These are phyloP conservation scores for Trichoderma sp. DNA, from an alignment of 2,329 filamentous ascomycete genomes.

Conservation along the genomic window DNA sequence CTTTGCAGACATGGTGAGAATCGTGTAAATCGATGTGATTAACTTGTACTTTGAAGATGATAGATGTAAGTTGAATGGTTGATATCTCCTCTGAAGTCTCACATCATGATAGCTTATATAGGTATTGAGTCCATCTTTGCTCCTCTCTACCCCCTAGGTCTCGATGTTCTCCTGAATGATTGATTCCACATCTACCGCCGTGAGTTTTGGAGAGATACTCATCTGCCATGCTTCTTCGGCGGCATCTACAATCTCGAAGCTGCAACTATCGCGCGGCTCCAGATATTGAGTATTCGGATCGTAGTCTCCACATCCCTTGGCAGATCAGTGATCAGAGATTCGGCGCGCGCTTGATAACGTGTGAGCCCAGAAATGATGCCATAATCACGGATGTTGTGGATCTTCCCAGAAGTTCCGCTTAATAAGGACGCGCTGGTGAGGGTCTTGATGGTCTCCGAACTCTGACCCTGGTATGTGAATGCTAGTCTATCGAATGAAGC, in stretches of 20 bases:
- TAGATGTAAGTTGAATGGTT: neutral
- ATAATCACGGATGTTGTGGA: neutral
- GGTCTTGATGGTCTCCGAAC: neutral
- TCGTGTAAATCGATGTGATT: neutral
- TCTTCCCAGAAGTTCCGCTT: neutral
- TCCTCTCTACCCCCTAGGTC: neutral
- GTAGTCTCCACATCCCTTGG: neutral
- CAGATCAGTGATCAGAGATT: neutral
- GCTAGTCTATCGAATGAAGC: neutral
- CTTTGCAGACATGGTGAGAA: neutral
- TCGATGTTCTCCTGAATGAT: neutral
- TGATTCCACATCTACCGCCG: neutral
- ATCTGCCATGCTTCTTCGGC: neutral
- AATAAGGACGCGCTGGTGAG: neutral
- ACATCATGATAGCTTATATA: neutral
- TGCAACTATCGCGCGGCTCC: neutral
- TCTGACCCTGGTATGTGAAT: neutral
- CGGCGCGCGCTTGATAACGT: neutral
- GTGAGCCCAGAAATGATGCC: neutral
- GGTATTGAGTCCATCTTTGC: neutral
- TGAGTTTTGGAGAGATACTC: neutral
- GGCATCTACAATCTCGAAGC: neutral
- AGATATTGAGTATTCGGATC: neutral
- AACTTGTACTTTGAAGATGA: accelerated
- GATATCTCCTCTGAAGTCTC: neutral